Base-by-base conservation (phyloP, 441 rosid species). In the Populus hybrid region DNA sequence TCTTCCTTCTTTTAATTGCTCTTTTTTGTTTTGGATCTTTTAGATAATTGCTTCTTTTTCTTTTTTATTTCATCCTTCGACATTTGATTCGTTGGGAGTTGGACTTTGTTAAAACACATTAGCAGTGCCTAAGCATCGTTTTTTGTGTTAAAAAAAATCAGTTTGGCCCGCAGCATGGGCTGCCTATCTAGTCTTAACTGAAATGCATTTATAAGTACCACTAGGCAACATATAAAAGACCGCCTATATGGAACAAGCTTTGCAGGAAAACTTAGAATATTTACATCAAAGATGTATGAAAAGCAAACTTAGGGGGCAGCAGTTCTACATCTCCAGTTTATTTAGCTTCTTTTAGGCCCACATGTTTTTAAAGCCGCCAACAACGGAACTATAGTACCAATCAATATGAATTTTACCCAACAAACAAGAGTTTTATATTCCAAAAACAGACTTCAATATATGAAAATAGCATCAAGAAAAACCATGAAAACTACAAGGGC, bases 391-490 rank as follows among this genome's bases (percentile, higher is more conserved):
- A 24, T n/a, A 63, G 7, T 8, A 24, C 18, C 57, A 46, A 28
- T 34, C 18, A 16, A 7, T 42, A n/a, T 21, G 35, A 70, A 59
- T 21, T 26, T 50, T 28, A 50, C 16, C 73, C 35, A 24, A 38
- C 46, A 70, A 11, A 24, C 9, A 34, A 57, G 40, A 35, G 21
- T 30, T 77, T 26, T 42, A 46, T 7, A 12, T 65, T 28, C 68
- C 72, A 73, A 61, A 78, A 61, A 26, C 4, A 42, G 35, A 16
- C 10, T 72, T 72, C 46, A 67, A 53, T 64, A 40, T 35, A 21
- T 57, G 40, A 61, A 69, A 53, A 30, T 69, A 18, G 36, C 42
- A 23, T 10, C 70, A 74, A 26, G 42, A 61, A 69, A 79, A 61
- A 74, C 34, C 61, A 30, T 67, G 77, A 53, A 68, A 1, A 67